phyloP scores from a whole-genome alignment of 2,329 filamentous ascomycete species.

The Diaporthe ampelina region DNA sequence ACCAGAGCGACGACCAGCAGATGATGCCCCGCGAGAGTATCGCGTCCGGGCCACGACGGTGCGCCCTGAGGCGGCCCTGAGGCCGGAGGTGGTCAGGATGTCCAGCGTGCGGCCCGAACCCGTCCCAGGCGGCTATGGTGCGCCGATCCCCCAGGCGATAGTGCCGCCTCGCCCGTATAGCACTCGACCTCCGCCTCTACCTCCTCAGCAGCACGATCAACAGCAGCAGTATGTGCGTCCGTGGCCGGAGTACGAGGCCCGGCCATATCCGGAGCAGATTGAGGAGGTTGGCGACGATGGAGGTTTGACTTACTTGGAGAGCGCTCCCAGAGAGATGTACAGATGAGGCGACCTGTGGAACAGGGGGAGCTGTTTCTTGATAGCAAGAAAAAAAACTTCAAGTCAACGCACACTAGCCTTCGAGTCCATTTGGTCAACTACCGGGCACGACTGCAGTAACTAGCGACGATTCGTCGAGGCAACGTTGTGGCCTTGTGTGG shows the following conservation, averaged over 20 bases:
- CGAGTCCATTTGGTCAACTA: background rate
- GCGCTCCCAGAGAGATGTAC: slow-evolving; percentile 36
- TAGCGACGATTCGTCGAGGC: background rate
- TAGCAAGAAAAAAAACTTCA: slow-evolving; percentile 3
- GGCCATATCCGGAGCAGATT: slow-evolving; percentile 33
- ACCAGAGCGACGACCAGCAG: slow-evolving; percentile 57
- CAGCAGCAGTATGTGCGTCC: slow-evolving; percentile 39
- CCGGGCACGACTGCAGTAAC: background rate
- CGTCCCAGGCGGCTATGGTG: slow-evolving; percentile 61
- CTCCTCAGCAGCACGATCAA: background rate
- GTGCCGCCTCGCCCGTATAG: slow-evolving; percentile 47
- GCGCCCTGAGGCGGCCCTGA: slow-evolving; percentile 58
- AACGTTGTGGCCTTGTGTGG: background rate
- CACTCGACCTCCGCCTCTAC: slow-evolving; percentile 49
- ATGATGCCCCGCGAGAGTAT: slow-evolving; percentile 67
- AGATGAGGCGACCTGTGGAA: slow-evolving; percentile 25
- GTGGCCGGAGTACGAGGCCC: slow-evolving; percentile 40
- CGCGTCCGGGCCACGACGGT: slow-evolving; percentile 67
- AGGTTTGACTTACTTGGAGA: slow-evolving; percentile 44
- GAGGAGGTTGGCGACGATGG: slow-evolving; percentile 51
- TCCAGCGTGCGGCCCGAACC: slow-evolving; percentile 70
- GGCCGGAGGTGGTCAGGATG: slow-evolving; percentile 57
- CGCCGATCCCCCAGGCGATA: slow-evolving; percentile 52
- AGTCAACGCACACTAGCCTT: background rate
- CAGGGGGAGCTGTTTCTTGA: background rate